These are phyloP conservation scores for Brasilioporus rufonigricans DNA, from an alignment of 768 basidiomycete species.

Conservation along the genomic window DNA sequence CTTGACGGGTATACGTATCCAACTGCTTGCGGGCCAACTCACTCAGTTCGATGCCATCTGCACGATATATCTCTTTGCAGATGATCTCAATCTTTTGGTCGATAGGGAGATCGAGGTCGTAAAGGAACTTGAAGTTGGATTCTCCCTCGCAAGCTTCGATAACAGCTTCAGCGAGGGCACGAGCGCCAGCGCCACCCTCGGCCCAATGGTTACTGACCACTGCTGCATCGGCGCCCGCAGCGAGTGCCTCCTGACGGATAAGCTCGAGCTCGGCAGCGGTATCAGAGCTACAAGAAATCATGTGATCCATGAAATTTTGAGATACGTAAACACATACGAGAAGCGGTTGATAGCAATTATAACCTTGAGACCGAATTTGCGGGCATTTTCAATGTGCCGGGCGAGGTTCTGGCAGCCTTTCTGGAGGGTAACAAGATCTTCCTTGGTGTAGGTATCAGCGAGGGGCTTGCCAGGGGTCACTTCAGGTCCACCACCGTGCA, in stretches of 20 bases:
- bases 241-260: conserved; percentile 73
- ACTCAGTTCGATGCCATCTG: conserved; percentile 85
- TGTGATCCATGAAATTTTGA: not conserved
- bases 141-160: conserved; percentile 79
- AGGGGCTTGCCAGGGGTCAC: conserved; percentile 95
- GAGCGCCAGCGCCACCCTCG: conserved; percentile 87
- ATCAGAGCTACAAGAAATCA: conserved; percentile 59
- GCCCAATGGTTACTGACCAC: conserved; percentile 99
- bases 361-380: conserved; percentile 95
- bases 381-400: conserved; percentile 91
- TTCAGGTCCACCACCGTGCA: conserved; percentile 98
- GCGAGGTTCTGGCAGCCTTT: conserved; percentile 92
- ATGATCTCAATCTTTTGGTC: conserved; percentile 88
- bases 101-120: conserved; percentile 79
- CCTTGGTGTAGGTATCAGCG: conserved; percentile 90
- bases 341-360: conserved; percentile 96
- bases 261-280: conserved; percentile 86
- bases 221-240: conserved; percentile 90
- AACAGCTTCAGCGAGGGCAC: conserved; percentile 89
- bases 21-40: conserved; percentile 83
- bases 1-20: conserved; percentile 89
- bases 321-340: conserved; percentile 55
- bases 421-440: conserved; percentile 84
- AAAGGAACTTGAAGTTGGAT: conserved; percentile 90
- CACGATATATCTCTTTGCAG: conserved; percentile 90